A percentile compares a stretch with the other conserved stretches of the same genome.
phyloP scores from a whole-genome alignment of 768 basidiomycete genomes.

The Tylopilus sp. region DNA sequence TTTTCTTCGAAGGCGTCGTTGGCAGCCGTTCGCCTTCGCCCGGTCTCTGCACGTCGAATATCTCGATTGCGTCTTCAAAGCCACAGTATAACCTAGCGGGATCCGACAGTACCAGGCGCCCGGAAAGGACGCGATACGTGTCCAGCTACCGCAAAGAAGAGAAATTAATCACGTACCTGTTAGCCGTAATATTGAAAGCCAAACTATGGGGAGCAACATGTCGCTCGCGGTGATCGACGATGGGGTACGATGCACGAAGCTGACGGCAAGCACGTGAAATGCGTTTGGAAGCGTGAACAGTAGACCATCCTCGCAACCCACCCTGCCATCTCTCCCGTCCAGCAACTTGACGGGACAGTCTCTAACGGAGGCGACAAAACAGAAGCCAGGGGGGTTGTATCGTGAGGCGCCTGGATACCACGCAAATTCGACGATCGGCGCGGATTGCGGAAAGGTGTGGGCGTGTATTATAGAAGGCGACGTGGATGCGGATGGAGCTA shows the following conservation, averaged over 20 bases:
- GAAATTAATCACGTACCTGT: constrained; percentile 44
- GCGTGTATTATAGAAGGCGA: constrained; percentile 10
- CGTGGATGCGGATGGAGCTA: not conserved
- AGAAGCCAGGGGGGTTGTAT: constrained; percentile 60
- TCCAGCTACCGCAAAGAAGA: too few species aligned
- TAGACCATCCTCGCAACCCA: constrained; percentile 31
- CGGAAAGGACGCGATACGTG: too few species aligned
- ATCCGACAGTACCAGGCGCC: not conserved
- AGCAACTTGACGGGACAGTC: constrained; percentile 85
- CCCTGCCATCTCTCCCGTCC: constrained; percentile 75
- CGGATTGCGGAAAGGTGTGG: constrained; percentile 48
- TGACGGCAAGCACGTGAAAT: constrained; percentile 26
- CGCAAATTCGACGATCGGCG: constrained; percentile 70
- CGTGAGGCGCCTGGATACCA: constrained; percentile 84
- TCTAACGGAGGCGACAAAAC: constrained; percentile 79
- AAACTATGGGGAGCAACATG: constrained; percentile 84
- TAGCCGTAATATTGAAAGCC: constrained; percentile 66
- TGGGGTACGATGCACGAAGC: constrained; percentile 89
- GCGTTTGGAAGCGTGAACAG: too few species aligned
- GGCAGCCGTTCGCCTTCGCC: constrained; percentile 69
- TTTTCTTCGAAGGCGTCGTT: constrained; percentile 73
- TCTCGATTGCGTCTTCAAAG: constrained; percentile 80
- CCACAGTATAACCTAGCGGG: constrained; percentile 71
- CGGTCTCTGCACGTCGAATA: constrained; percentile 73
- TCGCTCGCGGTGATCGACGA: constrained; percentile 92